A percentile compares a stretch with the other conserved stretches of the same genome.
Evolutionary conservation across 2,329 filamentous ascomycete genomes (phyloP).

Genomic region (Neofusicoccum sp.): DNA sequence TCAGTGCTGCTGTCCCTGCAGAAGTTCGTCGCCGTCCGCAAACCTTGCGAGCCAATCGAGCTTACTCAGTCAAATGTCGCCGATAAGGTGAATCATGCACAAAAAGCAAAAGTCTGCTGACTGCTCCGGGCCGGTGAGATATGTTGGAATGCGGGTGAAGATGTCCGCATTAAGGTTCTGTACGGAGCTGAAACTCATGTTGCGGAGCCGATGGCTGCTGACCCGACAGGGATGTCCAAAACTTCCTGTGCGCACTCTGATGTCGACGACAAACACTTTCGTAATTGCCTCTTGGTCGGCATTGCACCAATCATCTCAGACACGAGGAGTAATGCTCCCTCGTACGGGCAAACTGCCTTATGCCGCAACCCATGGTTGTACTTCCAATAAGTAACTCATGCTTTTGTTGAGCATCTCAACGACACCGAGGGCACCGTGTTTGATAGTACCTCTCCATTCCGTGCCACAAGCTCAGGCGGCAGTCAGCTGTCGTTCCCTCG

Average conservation of each 20-base stretch:
- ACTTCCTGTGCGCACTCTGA: background rate
- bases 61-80: constrained; percentile 2
- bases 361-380: background rate
- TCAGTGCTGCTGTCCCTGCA: constrained; percentile 9
- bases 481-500: constrained; percentile 18
- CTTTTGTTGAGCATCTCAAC: constrained; percentile 9
- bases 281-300: constrained; percentile 17
- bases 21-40: background rate
- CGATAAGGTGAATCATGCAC: constrained; percentile 13
- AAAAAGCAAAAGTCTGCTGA: constrained; percentile 8
- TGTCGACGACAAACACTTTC: constrained; percentile 14
- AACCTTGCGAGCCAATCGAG: background rate
- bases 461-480: background rate
- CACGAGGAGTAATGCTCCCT: background rate
- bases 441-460: constrained; percentile 10
- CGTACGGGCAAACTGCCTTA: constrained; percentile 11
- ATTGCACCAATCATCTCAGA: constrained; percentile 18
- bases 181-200: background rate
- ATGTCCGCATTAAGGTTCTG: constrained; percentile 7
- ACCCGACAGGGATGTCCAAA: constrained; percentile 1
- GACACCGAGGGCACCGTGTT: constrained; percentile 4
- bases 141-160: constrained; percentile 1
- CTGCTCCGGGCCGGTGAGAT: background rate
- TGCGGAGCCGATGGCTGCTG: background rate
- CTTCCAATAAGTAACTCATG: constrained; percentile 6